These are phyloP conservation scores for Macaranga tanarius DNA, from an alignment of 441 rosid species.

Conservation along the genomic window DNA sequence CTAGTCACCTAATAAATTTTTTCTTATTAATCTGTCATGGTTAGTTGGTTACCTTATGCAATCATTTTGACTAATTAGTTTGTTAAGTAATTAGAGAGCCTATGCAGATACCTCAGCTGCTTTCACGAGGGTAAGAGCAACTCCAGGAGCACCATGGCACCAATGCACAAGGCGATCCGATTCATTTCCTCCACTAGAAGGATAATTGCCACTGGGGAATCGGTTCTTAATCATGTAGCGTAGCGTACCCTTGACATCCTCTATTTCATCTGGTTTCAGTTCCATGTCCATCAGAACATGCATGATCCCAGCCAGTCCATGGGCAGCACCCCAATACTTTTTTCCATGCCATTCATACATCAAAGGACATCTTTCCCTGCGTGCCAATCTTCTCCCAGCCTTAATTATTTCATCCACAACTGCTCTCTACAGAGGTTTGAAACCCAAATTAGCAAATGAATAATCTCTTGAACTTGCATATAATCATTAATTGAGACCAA, in stretches of 20 bases:
- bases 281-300: constrained; percentile 67
- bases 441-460: constrained; percentile 10
- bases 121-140: constrained; percentile 59
- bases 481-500: constrained; percentile 3
- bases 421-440: constrained; percentile 43
- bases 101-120: constrained; percentile 53
- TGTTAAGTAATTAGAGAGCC: not conserved
- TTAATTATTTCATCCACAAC: constrained; percentile 51
- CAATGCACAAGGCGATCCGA: constrained; percentile 70
- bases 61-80: not conserved
- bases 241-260: constrained; percentile 64
- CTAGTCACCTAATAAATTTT: not conserved
- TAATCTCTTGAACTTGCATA: not conserved
- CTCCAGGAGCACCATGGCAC: constrained; percentile 80
- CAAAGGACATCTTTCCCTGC: constrained; percentile 50
- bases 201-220: constrained; percentile 67
- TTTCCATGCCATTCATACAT: constrained; percentile 82
- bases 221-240: constrained; percentile 56
- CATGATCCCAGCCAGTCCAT: constrained; percentile 73
- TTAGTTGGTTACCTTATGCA: not conserved
- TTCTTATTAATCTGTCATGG: not conserved
- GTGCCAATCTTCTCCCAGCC: constrained; percentile 49
- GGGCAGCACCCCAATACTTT: constrained; percentile 76
- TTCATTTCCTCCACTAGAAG: constrained; percentile 60
- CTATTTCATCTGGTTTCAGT: constrained; percentile 55